Percentiles rank a stretch among this genome's conserved stretches.
These are phyloP conservation scores for Aspergillus fijiensis DNA, from an alignment of 2,329 filamentous ascomycete species.

Conservation along the genomic window DNA sequence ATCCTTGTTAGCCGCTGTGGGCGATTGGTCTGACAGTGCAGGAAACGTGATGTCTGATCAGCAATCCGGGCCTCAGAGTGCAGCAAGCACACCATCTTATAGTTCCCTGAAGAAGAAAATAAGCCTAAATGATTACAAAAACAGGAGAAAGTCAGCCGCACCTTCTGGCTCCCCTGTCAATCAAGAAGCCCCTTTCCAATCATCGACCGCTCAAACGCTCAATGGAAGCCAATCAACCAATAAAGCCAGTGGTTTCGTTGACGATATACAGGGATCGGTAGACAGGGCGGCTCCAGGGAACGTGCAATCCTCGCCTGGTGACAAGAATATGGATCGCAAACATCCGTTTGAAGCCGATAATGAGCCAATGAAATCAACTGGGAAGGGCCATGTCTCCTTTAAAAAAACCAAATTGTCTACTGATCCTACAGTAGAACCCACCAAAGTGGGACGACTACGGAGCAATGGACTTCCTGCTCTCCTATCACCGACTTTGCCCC, in stretches of 20 bases:
- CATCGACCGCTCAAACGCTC: slow-evolving; percentile 15
- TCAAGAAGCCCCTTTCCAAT: slow-evolving; percentile 22
- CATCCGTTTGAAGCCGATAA: slow-evolving; percentile 26
- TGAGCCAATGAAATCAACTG: slow-evolving; percentile 17
- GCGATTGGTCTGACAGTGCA: slow-evolving; percentile 54
- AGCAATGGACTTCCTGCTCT: slow-evolving; percentile 36
- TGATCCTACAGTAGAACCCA: slow-evolving; percentile 30
- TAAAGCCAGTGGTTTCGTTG: slow-evolving; percentile 20
- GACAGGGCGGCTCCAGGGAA: slow-evolving; percentile 14
- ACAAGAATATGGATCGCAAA: slow-evolving; percentile 27
- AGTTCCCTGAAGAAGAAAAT: slow-evolving; percentile 60
- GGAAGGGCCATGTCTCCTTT: slow-evolving; percentile 28
- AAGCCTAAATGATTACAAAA: slow-evolving; percentile 61
- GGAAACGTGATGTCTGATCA: slow-evolving; percentile 48
- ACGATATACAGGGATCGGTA: slow-evolving; percentile 16
- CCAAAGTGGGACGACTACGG: slow-evolving; percentile 25
- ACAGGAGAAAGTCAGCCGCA: slow-evolving; percentile 47
- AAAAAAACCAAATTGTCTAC: slow-evolving; percentile 45
- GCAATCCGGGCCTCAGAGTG: slow-evolving; percentile 37
- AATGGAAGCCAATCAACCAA: slow-evolving; percentile 23
- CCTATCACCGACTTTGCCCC: slow-evolving; percentile 44
- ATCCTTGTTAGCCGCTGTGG: slow-evolving; percentile 52
- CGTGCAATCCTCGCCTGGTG: slow-evolving; percentile 14
- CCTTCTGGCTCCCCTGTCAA: slow-evolving; percentile 25
- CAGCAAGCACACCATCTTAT: slow-evolving; percentile 42